Evolutionary conservation across 2,329 filamentous ascomycete genomes (phyloP).

Genomic region (Eutypella sp.): DNA sequence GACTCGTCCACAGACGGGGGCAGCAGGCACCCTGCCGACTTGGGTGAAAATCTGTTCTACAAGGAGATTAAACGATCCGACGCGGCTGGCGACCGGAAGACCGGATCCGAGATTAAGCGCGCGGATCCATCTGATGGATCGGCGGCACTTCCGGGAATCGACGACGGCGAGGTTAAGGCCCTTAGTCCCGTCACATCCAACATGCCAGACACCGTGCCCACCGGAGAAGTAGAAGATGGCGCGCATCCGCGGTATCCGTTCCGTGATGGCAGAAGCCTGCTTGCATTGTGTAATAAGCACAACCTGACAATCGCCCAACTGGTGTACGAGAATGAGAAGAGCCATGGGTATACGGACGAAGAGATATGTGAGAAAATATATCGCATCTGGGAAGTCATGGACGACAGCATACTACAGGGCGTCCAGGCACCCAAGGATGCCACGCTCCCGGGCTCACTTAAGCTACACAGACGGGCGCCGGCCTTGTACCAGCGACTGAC

Average conservation of each 20-base stretch:
- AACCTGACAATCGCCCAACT: constrained; percentile 48
- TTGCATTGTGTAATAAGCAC: constrained; percentile 43
- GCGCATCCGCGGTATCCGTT: constrained; percentile 40
- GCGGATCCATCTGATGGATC: constrained; percentile 18
- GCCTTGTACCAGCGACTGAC: constrained; percentile 40
- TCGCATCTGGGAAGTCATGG: constrained; percentile 48
- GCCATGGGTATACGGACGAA: constrained; percentile 44
- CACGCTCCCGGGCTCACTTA: constrained; percentile 41
- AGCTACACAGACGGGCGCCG: constrained; percentile 42
- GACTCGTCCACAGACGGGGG: constrained; percentile 18
- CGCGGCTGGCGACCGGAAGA: constrained; percentile 40
- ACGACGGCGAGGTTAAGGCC: neutral
- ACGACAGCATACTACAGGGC: constrained; percentile 44
- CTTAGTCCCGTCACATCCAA: constrained; percentile 8
- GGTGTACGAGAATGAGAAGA: constrained; percentile 49
- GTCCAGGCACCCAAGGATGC: constrained; percentile 40
- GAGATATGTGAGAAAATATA: constrained; percentile 43
- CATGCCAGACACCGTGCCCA: constrained; percentile 9
- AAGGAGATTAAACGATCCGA: constrained; percentile 44
- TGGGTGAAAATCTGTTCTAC: constrained; percentile 48
- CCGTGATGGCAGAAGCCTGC: constrained; percentile 40
- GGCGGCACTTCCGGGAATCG: constrained; percentile 9
- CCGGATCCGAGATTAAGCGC: constrained; percentile 37
- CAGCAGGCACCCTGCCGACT: constrained; percentile 37
- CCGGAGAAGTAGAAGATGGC: constrained; percentile 4